A percentile compares a stretch with the other conserved stretches of the same genome.
phyloP scores from a whole-genome alignment of 192 early-diverging fungal genomes.

The Backusella morwellensis region DNA sequence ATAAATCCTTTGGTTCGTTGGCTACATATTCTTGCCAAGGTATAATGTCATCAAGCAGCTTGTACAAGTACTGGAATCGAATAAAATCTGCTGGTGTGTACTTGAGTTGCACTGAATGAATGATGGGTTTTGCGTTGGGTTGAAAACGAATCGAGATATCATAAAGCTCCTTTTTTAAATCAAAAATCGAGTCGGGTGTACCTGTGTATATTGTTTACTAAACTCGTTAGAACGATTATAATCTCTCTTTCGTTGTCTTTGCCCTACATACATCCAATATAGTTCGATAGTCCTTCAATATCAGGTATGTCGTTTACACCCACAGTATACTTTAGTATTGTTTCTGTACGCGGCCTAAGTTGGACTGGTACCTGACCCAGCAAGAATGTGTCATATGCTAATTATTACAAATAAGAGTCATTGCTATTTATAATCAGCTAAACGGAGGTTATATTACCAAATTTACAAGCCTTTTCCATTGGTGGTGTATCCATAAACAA shows the following conservation, averaged over 20 bases:
- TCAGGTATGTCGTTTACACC: slow-evolving; percentile 50
- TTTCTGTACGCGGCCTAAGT: not conserved
- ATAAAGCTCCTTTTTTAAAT: slow-evolving; percentile 43
- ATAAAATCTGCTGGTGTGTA: slow-evolving; percentile 34
- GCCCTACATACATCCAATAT: slow-evolving; percentile 45
- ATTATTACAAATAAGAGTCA: not conserved
- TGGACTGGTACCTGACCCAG: slow-evolving; percentile 38
- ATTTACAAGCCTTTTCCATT: slow-evolving; percentile 44
- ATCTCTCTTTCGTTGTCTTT: not conserved
- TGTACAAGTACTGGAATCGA: slow-evolving; percentile 42
- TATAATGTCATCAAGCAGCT: slow-evolving; percentile 7
- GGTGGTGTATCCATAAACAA: slow-evolving; percentile 48
- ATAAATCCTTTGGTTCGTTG: slow-evolving; percentile 5
- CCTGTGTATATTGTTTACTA: slow-evolving; percentile 25
- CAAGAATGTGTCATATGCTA: slow-evolving; percentile 35
- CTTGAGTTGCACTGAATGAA: not conserved
- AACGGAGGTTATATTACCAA: slow-evolving; percentile 31
- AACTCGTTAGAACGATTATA: not conserved
- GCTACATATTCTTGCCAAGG: slow-evolving; percentile 15
- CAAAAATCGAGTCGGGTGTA: slow-evolving; percentile 50
- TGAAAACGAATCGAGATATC: slow-evolving; percentile 45
- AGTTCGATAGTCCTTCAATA: slow-evolving; percentile 33
- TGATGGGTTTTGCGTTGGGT: not conserved
- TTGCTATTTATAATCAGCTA: not conserved
- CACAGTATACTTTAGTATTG: slow-evolving; percentile 35